Conservation (phyloP, 176 grass and related monocot species). For the Carex kokanica region DNA sequence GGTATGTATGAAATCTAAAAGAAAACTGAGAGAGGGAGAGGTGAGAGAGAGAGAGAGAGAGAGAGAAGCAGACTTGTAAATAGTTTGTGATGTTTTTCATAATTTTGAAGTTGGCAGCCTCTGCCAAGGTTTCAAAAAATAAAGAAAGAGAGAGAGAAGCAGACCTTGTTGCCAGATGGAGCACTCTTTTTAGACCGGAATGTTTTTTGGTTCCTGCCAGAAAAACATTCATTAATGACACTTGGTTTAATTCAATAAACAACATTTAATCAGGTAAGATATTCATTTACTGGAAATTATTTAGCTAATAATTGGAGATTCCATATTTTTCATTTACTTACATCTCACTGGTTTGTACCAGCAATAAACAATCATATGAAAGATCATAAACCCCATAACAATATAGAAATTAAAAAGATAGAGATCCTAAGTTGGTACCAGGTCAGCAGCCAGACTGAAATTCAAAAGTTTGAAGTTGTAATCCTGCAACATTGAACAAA, state of each 20-base stretch:
- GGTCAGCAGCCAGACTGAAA: background rate
- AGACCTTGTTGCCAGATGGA: conserved; percentile 89
- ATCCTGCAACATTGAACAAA: too few species aligned
- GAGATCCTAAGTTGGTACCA: background rate
- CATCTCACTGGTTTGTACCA: too few species aligned
- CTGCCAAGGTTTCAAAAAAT: too few species aligned
- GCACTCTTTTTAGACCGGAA: conserved; percentile 97
- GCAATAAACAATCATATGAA: background rate
- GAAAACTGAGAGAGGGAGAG: background rate
- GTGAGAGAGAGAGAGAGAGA: too few species aligned
- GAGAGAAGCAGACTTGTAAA: too few species aligned
- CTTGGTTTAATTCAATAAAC: background rate
- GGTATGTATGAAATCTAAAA: background rate
- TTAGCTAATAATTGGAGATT: background rate
- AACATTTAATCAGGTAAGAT: background rate
- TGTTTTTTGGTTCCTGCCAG: conserved; percentile 83
- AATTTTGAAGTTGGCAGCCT: too few species aligned
- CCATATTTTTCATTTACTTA: background rate
- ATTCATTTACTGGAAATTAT: background rate
- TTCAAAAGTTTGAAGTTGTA: too few species aligned
- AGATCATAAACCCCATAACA: background rate
- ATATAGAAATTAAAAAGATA: background rate
- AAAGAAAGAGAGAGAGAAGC: background rate
- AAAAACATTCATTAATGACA: background rate
- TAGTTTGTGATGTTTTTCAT: too few species aligned